Conservation (phyloP, 331 rosid genomes). For the Quercus tomentella region DNA sequence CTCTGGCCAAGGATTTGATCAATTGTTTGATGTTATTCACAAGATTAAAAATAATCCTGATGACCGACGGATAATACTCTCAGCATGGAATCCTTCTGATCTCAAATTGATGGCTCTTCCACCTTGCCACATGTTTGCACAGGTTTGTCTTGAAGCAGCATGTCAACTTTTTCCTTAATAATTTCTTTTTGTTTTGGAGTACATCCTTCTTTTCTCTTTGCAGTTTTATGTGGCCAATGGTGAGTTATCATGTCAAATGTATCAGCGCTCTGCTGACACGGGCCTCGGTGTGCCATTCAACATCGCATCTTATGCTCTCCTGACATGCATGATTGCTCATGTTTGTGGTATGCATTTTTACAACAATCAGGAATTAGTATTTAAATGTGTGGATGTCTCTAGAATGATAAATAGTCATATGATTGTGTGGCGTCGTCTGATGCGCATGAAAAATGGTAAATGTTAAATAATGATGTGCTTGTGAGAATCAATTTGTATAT, state of each 20-base stretch:
- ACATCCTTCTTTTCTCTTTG: slow-evolving; percentile 13
- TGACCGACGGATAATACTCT: slow-evolving; percentile 88
- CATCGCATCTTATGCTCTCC: slow-evolving; percentile 92
- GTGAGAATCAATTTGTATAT: not conserved
- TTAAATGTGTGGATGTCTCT: not conserved
- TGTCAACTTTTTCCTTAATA: not conserved
- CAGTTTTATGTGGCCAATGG: slow-evolving; percentile 92
- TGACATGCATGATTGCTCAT: slow-evolving; percentile 96
- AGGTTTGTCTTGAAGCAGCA: slow-evolving; percentile 46
- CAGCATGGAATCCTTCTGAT: slow-evolving; percentile 98
- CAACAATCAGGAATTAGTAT: not conserved
- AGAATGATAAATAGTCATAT: not conserved
- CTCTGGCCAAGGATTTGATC: slow-evolving; percentile 92
- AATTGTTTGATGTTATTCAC: slow-evolving; percentile 80
- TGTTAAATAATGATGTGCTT: not conserved
- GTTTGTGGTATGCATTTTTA: slow-evolving; percentile 75
- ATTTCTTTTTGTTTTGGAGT: not conserved
- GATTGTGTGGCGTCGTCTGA: not conserved
- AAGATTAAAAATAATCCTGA: slow-evolving; percentile 83
- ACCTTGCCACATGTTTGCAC: slow-evolving; percentile 98
- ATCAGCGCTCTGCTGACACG: slow-evolving; percentile 97
- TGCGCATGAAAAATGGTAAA: not conserved
- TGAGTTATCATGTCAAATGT: slow-evolving; percentile 96
- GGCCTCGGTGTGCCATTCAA: slow-evolving; percentile 97
- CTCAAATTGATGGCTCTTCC: slow-evolving; percentile 97